Evolutionary conservation across 1,284 basidiomycete genomes (phyloP).

Genomic region (Coriolopsis trogii): DNA sequence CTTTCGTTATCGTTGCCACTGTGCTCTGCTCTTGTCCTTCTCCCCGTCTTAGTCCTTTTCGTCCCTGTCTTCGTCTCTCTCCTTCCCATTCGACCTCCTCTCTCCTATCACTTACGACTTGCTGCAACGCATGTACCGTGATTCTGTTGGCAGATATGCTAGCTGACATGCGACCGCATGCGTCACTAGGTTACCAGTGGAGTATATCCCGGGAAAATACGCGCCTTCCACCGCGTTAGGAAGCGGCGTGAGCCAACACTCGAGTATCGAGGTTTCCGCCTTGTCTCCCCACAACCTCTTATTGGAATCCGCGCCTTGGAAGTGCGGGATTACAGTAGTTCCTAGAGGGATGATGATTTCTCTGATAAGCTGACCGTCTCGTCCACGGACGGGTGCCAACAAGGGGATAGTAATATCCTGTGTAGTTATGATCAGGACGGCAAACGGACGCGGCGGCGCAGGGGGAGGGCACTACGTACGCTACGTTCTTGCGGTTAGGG

Average conservation of each 20-base stretch:
- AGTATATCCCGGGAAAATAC: constrained; percentile 24
- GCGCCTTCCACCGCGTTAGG: constrained; percentile 21
- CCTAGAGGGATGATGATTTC: constrained; percentile 47
- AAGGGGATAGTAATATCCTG: constrained; percentile 28
- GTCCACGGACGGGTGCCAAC: constrained; percentile 23
- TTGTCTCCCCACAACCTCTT: constrained; percentile 60
- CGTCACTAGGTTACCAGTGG: constrained; percentile 15
- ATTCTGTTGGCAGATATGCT: neutral
- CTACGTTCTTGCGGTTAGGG: neutral
- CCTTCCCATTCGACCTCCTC: constrained; percentile 40
- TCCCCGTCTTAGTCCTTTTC: neutral
- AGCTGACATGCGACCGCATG: neutral
- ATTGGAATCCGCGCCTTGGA: constrained; percentile 46
- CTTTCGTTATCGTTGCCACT: too few species aligned
- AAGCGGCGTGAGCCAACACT: constrained; percentile 32
- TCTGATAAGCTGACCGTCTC: constrained; percentile 37
- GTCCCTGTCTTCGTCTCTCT: constrained; percentile 46
- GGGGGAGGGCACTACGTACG: constrained; percentile 15
- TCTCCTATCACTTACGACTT: constrained; percentile 46
- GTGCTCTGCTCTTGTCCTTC: too few species aligned
- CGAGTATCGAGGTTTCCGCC: constrained; percentile 49
- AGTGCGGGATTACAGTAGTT: constrained; percentile 48
- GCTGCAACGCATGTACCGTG: constrained; percentile 27
- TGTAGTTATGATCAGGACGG: constrained; percentile 7
- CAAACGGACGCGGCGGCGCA: neutral